Evolutionary conservation across 352 stramenopile genomes (phyloP), one percentile per base, ranked within the genome.

Genomic region (Phytophthora megakarya): DNA sequence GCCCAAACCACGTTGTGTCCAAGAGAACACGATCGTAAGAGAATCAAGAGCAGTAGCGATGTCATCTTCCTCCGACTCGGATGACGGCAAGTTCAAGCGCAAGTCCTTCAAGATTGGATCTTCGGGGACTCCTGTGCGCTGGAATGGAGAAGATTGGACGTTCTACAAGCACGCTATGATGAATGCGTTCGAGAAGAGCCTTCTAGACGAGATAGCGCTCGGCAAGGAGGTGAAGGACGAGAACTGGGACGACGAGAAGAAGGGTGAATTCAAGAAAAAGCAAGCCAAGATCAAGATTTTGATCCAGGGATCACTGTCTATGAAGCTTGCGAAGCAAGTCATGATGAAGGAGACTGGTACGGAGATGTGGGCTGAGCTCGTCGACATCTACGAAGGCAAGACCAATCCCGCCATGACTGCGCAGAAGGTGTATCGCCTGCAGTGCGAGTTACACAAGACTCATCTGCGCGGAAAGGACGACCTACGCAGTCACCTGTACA

Each of bases 121-220:
- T 10, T 60, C 58, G 6, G 47, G 58, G 1, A 54, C 48, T 38
- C 48, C 45, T 0, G 40, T 53, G 2, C 19, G 22, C 19, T 65
- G 53, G 54, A 52, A 65, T 19, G 53, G 53, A 1, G 33, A 65
- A 1, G 53, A 70, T 19, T 52, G 53, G 53, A 43, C 46, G 0
- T 70, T 61, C 46, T 65, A 58, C 61, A 65, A 70, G 30, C 47
- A 56, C 13, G 46, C 47, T 0, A 70, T 70, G 52, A 15, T 51
- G 0, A 65, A 70, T 37, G 46, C 46, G 5, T 56, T 70, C 9
- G 39, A 60, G 39, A 32, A 32, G 26, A 32, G 26, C 26, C 26
- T 32, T 5, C 26, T 32, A 10, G 26, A 32, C 26, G 5, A 32
- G 26, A 32, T 32, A 32, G 26, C 26, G 9, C 26, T 32, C 5